Conservation (phyloP, 1,284 basidiomycete species). For the Puccinia hordei region DNA sequence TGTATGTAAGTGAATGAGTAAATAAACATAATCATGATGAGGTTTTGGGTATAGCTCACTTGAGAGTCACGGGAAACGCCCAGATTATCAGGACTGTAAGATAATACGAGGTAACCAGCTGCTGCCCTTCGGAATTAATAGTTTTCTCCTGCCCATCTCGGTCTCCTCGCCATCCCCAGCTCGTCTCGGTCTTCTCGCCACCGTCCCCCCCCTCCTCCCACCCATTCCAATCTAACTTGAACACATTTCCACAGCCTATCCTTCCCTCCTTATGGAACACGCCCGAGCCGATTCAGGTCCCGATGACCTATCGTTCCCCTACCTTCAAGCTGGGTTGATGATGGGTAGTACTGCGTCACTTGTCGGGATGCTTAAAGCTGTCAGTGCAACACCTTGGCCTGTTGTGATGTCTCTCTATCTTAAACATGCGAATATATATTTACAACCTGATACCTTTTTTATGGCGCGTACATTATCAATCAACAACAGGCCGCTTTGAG, state of each 20-base stretch:
- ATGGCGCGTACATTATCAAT: background rate
- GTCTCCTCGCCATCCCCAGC: too few relatives aligned
- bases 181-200: too few relatives aligned
- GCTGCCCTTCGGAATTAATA: background rate
- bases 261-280: background rate
- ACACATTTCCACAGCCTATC: background rate
- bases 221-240: too few relatives aligned
- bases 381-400: background rate
- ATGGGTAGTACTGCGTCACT: conserved; percentile 43
- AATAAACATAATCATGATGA: background rate
- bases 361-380: conserved; percentile 46
- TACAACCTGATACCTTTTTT: too few relatives aligned
- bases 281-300: too few relatives aligned
- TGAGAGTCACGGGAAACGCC: background rate
- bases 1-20: too few relatives aligned
- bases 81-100: background rate
- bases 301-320: background rate
- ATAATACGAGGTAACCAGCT: background rate
- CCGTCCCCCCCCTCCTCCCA: too few relatives aligned
- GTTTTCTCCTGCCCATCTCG: background rate
- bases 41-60: too few relatives aligned
- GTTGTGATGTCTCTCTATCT: background rate
- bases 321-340: background rate
- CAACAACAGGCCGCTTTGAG: background rate
- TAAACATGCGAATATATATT: background rate